Evolutionary conservation across 352 stramenopile genomes (phyloP).

Genomic region (Pythium utonaiense): DNA sequence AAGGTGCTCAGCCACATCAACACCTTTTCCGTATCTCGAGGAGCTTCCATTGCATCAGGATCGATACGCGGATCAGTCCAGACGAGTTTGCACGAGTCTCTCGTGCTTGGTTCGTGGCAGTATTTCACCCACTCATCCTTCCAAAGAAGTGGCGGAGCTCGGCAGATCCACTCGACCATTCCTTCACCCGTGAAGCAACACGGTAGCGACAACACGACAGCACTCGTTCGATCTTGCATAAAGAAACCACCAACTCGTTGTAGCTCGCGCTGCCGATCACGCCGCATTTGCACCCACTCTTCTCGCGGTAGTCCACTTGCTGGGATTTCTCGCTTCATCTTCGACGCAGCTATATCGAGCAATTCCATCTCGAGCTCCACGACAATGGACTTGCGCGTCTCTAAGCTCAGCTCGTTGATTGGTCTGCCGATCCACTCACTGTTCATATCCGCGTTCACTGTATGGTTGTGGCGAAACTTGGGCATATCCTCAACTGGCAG

Average conservation of each 20-base stretch:
- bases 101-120: constrained; percentile 26
- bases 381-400: constrained; percentile 54
- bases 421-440: constrained; percentile 50
- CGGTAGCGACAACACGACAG: constrained; percentile 31
- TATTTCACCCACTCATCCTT: constrained; percentile 55
- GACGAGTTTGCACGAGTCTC: constrained; percentile 24
- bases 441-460: constrained; percentile 36
- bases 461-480: constrained; percentile 52
- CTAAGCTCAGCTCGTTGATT: constrained; percentile 53
- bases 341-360: constrained; percentile 40
- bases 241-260: constrained; percentile 46
- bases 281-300: constrained; percentile 47
- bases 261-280: constrained; percentile 41
- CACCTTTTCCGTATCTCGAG: constrained; percentile 23
- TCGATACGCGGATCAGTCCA: constrained; percentile 40
- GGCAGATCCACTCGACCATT: constrained; percentile 59
- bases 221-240: constrained; percentile 42
- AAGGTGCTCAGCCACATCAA: constrained; percentile 59
- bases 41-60: constrained; percentile 49
- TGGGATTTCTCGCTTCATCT: constrained; percentile 19
- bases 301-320: constrained; percentile 26
- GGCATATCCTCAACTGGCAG: constrained; percentile 41
- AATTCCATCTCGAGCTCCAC: constrained; percentile 63
- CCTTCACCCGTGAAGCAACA: constrained; percentile 61
- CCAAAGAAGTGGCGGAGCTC: constrained; percentile 40